Evolutionary conservation across 306 rosid species (phyloP), one percentile per base, ranked within the genome.

Genomic region (Corylus heterophylla): DNA sequence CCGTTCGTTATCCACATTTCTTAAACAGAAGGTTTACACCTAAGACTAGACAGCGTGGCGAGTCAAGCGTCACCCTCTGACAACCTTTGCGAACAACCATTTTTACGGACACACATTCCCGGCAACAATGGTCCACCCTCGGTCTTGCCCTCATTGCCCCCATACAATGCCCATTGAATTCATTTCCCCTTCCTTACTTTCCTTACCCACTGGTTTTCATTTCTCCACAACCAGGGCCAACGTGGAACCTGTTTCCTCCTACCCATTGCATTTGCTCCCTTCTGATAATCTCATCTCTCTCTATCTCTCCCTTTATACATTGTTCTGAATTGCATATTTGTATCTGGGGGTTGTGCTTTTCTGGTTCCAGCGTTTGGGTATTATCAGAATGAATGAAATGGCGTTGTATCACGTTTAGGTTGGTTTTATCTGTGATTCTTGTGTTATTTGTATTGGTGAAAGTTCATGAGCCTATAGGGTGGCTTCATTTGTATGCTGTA

Each of bases 51-150:
- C 52, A 82, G 10, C 22, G 8, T 80, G 71, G 62, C 48, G 45
- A 69, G 52, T 68, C 80, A 77, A 8, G 75, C 70, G 85, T 81
- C 78, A 4, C 13, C n/a, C 48, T 76, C 52, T 74, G 58, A 58
- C 71, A 55, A 20, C n/a, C 22, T 73, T 52, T 63, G 50, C 70
- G 39, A 74, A 35, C 72, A 76, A 75, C 58, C 29, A 29, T 56
- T 78, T 69, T 44, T 35, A 17, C 63, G 13, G 49, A 25, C 75
- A 63, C 81, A 31, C 35, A 31, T 76, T 42, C 76, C 82, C 77
- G 68, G 68, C 56, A 72, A 77, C 83, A 54, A 45, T 83, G 75
- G 66, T 74, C 81, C 62, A 59, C 66, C 78, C 35, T 71, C 54
- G 54, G 44, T 68, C 74, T 71, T 54, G 29, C 25, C 2, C 9